These are phyloP conservation scores for Salisapilia sapeloensis DNA, from an alignment of 352 stramenopile species.

Conservation along the genomic window DNA sequence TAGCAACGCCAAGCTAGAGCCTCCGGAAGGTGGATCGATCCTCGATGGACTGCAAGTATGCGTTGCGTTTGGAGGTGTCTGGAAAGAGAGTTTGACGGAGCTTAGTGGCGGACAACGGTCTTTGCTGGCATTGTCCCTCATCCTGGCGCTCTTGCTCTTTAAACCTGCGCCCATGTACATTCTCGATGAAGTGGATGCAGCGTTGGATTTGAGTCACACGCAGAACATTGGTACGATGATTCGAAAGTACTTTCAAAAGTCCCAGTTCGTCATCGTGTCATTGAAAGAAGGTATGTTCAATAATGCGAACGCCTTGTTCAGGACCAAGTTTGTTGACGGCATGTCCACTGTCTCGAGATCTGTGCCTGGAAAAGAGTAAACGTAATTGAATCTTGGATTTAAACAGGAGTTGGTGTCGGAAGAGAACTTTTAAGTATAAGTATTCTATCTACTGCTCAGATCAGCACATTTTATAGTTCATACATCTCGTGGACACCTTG, in stretches of 20 bases:
- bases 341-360: constrained; percentile 97
- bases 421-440: too few relatives aligned
- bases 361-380: too few relatives aligned
- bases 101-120: constrained; percentile 97
- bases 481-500: too few relatives aligned
- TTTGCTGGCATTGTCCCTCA: constrained; percentile 97
- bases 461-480: too few relatives aligned
- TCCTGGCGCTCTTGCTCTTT: constrained; percentile 96
- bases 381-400: too few relatives aligned
- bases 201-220: constrained; percentile 98
- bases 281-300: constrained; percentile 99
- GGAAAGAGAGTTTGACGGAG: constrained; percentile 99
- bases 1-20: constrained; percentile 95
- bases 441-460: too few relatives aligned
- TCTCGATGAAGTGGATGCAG: constrained; percentile 99
- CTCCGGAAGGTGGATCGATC: constrained; percentile 81
- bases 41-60: constrained; percentile 95
- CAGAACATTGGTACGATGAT: constrained; percentile 99
- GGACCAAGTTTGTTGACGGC: constrained; percentile 99
- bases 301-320: constrained; percentile 99
- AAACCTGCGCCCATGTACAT: constrained; percentile 99
- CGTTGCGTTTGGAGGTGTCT: constrained; percentile 97
- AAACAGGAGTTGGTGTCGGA: too few relatives aligned
- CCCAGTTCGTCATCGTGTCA: constrained; percentile 99
- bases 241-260: constrained; percentile 96